phyloP scores from a whole-genome alignment of 495 filamentous ascomycete species.

The Evernia prunastri region DNA sequence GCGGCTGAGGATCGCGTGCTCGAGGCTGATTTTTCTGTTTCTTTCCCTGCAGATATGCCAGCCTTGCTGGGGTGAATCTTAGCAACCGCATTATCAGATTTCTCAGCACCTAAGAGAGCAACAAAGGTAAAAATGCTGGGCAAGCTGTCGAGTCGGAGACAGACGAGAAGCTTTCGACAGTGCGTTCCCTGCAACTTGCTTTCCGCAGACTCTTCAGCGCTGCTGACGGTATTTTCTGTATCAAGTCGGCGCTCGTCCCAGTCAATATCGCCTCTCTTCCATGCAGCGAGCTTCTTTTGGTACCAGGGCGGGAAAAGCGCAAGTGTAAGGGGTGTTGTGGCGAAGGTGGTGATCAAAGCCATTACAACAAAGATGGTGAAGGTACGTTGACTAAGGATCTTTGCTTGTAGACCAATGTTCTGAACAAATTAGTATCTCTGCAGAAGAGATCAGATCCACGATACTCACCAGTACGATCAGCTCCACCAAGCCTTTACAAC shows the following conservation, averaged over 20 bases:
- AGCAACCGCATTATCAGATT: constrained; percentile 31
- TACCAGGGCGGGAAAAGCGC: constrained; percentile 82
- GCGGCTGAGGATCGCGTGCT: constrained; percentile 19
- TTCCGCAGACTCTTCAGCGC: constrained; percentile 34
- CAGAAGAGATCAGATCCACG: background rate
- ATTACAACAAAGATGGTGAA: constrained; percentile 99
- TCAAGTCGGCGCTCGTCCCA: constrained; percentile 69
- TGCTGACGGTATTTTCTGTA: constrained; percentile 29
- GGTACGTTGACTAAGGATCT: constrained; percentile 75
- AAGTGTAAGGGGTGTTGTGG: constrained; percentile 77
- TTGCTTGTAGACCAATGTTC: constrained; percentile 93
- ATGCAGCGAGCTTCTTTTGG: constrained; percentile 83
- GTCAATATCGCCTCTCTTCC: constrained; percentile 86
- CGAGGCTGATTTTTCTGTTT: no score
- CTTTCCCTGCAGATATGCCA: constrained; percentile 11
- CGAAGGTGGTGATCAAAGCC: constrained; percentile 86
- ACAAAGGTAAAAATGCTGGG: constrained; percentile 81
- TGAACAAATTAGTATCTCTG: constrained; percentile 30
- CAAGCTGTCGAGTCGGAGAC: constrained; percentile 84
- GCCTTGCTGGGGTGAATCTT: constrained; percentile 39
- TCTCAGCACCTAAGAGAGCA: constrained; percentile 61
- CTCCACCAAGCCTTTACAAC: constrained; percentile 94
- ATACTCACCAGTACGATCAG: constrained; percentile 80
- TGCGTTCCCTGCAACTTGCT: constrained; percentile 33
- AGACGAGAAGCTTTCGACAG: constrained; percentile 50